A percentile compares a stretch with the other conserved stretches of the same genome.
Evolutionary conservation across 1,284 basidiomycete species (phyloP).

Genomic region (Tilletia horrida): DNA sequence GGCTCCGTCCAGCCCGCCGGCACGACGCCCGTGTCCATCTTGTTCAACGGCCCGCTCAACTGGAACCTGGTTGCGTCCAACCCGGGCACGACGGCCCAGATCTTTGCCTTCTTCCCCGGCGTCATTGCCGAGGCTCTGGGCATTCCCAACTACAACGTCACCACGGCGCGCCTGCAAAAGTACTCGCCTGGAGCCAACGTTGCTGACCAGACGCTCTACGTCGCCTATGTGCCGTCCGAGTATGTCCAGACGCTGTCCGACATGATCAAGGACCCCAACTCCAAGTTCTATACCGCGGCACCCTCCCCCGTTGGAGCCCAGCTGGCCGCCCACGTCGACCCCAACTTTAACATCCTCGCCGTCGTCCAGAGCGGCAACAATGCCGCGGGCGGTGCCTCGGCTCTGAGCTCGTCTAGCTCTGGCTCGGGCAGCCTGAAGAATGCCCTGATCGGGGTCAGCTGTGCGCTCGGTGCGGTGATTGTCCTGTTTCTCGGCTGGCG

Average conservation of each 20-base stretch:
- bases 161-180: conserved; percentile 37
- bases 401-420: conserved; percentile 17
- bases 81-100: conserved; percentile 48
- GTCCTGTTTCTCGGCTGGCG: conserved; percentile 31
- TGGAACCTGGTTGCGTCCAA: conserved; percentile 48
- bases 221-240: conserved; percentile 41
- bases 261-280: conserved; percentile 30
- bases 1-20: conserved; percentile 15
- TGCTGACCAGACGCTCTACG: conserved; percentile 36
- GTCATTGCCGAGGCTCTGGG: conserved; percentile 32
- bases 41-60: conserved; percentile 42
- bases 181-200: conserved; percentile 24
- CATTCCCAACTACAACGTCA: conserved; percentile 29
- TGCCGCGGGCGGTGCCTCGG: background rate
- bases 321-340: conserved; percentile 44
- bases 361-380: conserved; percentile 25
- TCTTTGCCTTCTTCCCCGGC: conserved; percentile 51
- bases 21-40: conserved; percentile 27
- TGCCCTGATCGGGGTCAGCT: conserved; percentile 43
- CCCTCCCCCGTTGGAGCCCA: conserved; percentile 35
- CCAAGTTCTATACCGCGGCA: conserved; percentile 41
- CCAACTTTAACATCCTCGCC: conserved; percentile 37
- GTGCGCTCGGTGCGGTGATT: conserved; percentile 33
- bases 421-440: conserved; percentile 27
- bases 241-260: conserved; percentile 29